Conservation (phyloP, 495 filamentous ascomycete species). For the Penicillium goetzii region DNA sequence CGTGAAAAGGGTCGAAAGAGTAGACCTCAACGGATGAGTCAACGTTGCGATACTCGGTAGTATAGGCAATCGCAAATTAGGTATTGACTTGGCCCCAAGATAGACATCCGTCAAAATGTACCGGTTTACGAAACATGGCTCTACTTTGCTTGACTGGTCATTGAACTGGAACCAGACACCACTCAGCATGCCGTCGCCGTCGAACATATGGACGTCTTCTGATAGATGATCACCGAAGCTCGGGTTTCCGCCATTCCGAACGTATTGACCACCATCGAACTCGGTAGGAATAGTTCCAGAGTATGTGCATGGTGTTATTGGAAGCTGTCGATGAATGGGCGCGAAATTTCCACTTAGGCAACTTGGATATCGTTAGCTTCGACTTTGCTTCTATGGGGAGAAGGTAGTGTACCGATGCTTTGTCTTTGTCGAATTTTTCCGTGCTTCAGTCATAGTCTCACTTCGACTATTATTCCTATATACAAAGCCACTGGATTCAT, state of each 20-base stretch:
- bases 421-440: not conserved
- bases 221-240: constrained; percentile 56
- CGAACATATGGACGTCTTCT: constrained; percentile 68
- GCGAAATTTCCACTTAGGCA: constrained; percentile 68
- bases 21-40: constrained; percentile 49
- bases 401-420: constrained; percentile 1
- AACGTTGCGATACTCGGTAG: constrained; percentile 64
- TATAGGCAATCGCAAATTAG: constrained; percentile 52
- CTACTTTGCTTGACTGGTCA: constrained; percentile 31
- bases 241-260: constrained; percentile 73
- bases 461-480: not conserved
- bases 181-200: constrained; percentile 72
- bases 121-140: constrained; percentile 65
- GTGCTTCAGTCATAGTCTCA: not conserved
- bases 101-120: constrained; percentile 67
- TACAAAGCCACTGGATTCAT: not conserved
- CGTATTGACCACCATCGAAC: constrained; percentile 65
- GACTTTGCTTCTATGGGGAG: not conserved
- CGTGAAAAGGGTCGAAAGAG: constrained; percentile 46
- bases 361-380: constrained; percentile 25
- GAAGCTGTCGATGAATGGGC: constrained; percentile 52
- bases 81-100: constrained; percentile 48
- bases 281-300: constrained; percentile 60
- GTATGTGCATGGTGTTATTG: constrained; percentile 55
- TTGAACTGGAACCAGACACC: constrained; percentile 59